These are phyloP conservation scores for Marasmius oreades DNA, from an alignment of 1,284 basidiomycete species.

Conservation along the genomic window DNA sequence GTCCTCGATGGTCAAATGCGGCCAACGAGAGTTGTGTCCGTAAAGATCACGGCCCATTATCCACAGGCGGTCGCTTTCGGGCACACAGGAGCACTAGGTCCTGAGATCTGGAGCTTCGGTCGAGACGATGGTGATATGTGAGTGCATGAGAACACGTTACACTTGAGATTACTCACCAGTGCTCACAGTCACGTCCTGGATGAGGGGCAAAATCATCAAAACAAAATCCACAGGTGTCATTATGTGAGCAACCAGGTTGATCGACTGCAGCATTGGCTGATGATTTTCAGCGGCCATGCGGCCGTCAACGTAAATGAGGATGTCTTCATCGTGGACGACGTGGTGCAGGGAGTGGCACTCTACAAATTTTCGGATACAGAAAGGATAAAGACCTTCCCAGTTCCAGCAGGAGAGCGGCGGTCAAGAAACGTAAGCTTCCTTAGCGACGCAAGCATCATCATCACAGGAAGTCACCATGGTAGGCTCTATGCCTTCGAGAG, in stretches of 20 bases:
- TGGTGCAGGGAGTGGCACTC: constrained; percentile 3
- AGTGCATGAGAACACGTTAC: not conserved
- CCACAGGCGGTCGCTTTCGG: constrained; percentile 9
- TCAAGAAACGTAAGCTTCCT: constrained; percentile 4
- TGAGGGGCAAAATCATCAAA: constrained; percentile 4
- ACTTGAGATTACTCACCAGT: not conserved
- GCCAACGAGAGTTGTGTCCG: not conserved
- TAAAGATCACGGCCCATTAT: constrained; percentile 2
- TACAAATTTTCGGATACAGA: constrained; percentile 4
- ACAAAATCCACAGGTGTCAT: not conserved
- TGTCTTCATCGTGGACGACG: constrained; percentile 4
- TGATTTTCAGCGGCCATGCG: constrained; percentile 5
- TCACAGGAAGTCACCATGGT: not conserved
- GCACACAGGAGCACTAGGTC: not conserved
- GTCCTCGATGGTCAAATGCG: constrained; percentile 1
- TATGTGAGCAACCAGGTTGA: not conserved
- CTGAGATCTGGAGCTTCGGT: constrained; percentile 9
- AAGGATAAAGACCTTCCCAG: not conserved
- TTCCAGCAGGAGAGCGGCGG: not conserved
- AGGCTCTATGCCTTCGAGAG: not conserved
- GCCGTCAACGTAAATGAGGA: constrained; percentile 3
- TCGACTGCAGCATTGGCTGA: not conserved
- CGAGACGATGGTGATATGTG: constrained; percentile 11
- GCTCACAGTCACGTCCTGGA: constrained; percentile 2
- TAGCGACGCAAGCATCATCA: not conserved